Conservation (phyloP, 441 rosid species). For the Corymbia calophylla region DNA sequence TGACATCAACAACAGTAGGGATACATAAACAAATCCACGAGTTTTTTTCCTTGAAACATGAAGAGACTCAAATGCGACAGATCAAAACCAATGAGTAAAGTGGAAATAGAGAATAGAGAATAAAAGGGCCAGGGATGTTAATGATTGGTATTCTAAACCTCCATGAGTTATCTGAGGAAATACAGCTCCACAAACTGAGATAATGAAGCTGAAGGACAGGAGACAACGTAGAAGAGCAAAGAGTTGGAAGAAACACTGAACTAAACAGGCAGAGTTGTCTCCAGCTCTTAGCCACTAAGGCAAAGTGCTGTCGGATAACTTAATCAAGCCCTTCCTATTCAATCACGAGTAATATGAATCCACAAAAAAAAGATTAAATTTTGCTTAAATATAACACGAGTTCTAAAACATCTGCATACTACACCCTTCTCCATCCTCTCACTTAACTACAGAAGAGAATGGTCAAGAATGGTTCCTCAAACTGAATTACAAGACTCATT, state of each 20-base stretch:
- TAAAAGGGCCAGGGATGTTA: background rate
- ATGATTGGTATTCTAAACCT: background rate
- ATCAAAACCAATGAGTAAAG: background rate
- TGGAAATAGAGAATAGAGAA: background rate
- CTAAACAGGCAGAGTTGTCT: background rate
- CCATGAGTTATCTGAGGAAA: background rate
- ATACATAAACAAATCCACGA: background rate
- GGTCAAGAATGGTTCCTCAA: background rate
- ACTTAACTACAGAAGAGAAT: background rate
- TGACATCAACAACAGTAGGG: background rate
- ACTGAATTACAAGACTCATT: background rate
- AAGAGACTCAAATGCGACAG: background rate
- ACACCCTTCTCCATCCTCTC: background rate
- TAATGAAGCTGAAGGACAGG: background rate
- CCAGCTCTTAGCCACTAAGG: background rate
- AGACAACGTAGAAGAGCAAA: background rate
- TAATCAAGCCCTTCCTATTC: background rate
- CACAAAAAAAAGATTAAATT: background rate
- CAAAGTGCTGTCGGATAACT: background rate
- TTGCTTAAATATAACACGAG: background rate
- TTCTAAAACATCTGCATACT: background rate
- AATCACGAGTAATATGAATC: background rate
- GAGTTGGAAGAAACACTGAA: background rate
- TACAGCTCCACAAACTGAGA: background rate
- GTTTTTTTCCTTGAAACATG: background rate